These are phyloP conservation scores for Hanseniaspora valbyensis DNA, from an alignment of 805 yeast species.

Conservation along the genomic window DNA sequence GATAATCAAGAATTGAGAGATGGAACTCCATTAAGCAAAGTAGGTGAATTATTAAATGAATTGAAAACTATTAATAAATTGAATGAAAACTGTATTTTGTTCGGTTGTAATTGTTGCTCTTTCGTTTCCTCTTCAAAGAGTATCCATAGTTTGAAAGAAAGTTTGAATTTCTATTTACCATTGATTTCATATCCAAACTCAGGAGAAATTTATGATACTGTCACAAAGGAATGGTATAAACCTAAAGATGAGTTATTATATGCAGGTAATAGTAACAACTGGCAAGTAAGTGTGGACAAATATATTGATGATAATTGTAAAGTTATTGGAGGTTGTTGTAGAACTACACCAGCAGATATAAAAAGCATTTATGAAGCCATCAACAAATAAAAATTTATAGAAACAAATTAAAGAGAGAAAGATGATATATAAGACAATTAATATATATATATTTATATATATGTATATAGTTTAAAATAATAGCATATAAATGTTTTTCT, in stretches of 20 bases:
- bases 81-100: constrained; percentile 4
- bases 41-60: neutral
- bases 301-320: constrained; percentile 30
- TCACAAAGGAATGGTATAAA: constrained; percentile 34
- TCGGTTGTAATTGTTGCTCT: constrained; percentile 61
- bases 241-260: constrained; percentile 18
- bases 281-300: constrained; percentile 30
- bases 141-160: neutral
- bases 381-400: neutral
- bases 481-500: too few relatives aligned
- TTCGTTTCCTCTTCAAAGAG: constrained; percentile 8
- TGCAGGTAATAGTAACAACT: constrained; percentile 16
- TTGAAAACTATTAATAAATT: neutral
- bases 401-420: too few relatives aligned
- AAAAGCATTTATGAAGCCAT: neutral
- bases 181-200: constrained; percentile 53
- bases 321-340: constrained; percentile 67
- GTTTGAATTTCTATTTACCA: constrained; percentile 6
- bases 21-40: constrained; percentile 32
- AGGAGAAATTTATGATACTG: constrained; percentile 53
- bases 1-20: constrained; percentile 36
- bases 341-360: constrained; percentile 46
- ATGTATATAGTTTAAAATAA: too few relatives aligned
- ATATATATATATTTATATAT: too few relatives aligned
- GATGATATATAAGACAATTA: too few relatives aligned